These are phyloP conservation scores for Catenaria anguillulae DNA, from an alignment of 371 early-diverging fungal genomes.

Conservation along the genomic window DNA sequence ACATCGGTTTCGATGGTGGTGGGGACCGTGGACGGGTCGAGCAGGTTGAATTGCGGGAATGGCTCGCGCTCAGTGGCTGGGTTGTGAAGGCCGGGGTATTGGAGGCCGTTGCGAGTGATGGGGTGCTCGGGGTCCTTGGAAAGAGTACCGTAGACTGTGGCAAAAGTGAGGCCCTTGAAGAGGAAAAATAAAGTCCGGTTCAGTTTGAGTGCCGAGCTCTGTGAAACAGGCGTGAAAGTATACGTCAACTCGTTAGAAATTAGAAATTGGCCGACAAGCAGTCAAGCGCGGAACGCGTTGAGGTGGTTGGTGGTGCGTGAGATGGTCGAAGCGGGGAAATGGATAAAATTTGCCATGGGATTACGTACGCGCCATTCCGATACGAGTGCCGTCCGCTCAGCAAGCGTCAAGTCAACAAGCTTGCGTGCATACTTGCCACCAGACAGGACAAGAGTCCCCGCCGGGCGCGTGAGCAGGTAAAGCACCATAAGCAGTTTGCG, in stretches of 20 bases:
- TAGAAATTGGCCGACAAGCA: not conserved
- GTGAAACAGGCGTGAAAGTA: not conserved
- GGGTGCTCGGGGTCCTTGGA: slow-evolving; percentile 20
- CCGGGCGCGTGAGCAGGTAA: slow-evolving; percentile 1
- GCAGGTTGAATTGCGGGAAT: not conserved
- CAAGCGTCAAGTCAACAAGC: not conserved
- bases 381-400: not conserved
- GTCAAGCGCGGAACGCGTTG: not conserved
- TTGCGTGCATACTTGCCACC: not conserved
- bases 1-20: slow-evolving; percentile 34
- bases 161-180: slow-evolving; percentile 10
- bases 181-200: slow-evolving; percentile 14
- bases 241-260: not conserved
- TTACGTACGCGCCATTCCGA: not conserved
- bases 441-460: not conserved
- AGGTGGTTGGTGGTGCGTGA: not conserved
- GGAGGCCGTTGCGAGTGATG: slow-evolving; percentile 19
- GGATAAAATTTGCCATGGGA: not conserved
- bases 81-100: slow-evolving; percentile 9
- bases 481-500: slow-evolving; percentile 3
- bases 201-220: not conserved
- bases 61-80: not conserved
- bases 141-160: slow-evolving; percentile 28
- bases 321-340: too few species aligned
- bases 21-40: not conserved